Base-by-base conservation (phyloP, 331 rosid genomes). In the Malus hybrid region DNA sequence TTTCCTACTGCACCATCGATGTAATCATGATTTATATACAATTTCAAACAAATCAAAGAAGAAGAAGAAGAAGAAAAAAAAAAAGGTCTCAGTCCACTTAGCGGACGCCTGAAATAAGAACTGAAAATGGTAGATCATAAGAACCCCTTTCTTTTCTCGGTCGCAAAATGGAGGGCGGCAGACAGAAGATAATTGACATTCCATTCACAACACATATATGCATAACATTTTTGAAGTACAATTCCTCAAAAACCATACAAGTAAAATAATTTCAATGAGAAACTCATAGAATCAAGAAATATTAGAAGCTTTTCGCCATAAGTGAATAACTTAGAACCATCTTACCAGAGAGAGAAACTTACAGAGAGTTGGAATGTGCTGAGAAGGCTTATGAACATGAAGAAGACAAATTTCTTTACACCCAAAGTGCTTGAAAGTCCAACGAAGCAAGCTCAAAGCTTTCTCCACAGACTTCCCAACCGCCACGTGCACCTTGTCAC, bases 341-440 rank as follows among this genome's bases (percentile, higher is more conserved):
- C 24, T 55, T 6, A 70, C 22, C 4, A 52, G 33, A 69, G n/a
- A 36, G 39, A 31, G 27, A 62, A 72, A 76, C 88, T 75, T 82
- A 93, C 97, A 81, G 10, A 84, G 84, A 73, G 98, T 93, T 34
- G 98, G 98, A 79, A 93, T 89, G 54, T 48, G 31, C 33, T 78
- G 81, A 82, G 98, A 88, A 73, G 96, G 98, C 78, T 85, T 90
- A 79, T 86, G 80, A 74, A 80, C 92, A 82, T 93, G 98, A 65
- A 89, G 72, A n/a, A 93, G 50, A 75, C 87, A 81, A 75, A 91
- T 80, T 34, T 88, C 86, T 6, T 80, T 32, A 59, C 78, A 76
- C 6, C 24, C 24, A 76, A 93, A 93, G 5, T 73, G 84, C 50
- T 36, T 78, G 57, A 84, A 69, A 50, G 90, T 60, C 98, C 98